These are phyloP conservation scores for Myrmaecium sp. DNA, from an alignment of 2,329 filamentous ascomycete genomes.

Conservation along the genomic window DNA sequence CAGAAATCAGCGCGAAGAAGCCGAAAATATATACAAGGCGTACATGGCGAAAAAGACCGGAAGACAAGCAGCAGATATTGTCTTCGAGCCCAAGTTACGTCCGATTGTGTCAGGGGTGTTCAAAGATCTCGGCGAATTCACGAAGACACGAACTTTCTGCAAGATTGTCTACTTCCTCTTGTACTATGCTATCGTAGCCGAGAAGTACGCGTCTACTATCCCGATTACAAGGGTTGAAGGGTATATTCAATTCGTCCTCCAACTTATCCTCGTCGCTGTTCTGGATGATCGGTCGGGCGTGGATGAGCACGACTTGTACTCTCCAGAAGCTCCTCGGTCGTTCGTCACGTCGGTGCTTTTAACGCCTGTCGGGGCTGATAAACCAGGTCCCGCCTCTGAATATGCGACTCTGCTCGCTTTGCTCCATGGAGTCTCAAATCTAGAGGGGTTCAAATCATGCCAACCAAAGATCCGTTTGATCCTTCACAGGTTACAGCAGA, in stretches of 20 bases:
- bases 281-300: slow-evolving; percentile 55
- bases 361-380: slow-evolving; percentile 19
- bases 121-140: slow-evolving; percentile 59
- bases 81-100: slow-evolving; percentile 75
- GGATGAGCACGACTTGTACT: slow-evolving; percentile 20
- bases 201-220: slow-evolving; percentile 53
- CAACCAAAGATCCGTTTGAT: slow-evolving; percentile 74
- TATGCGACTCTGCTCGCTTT: slow-evolving; percentile 33
- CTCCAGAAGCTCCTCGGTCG: slow-evolving; percentile 35
- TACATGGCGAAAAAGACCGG: slow-evolving; percentile 79
- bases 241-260: slow-evolving; percentile 79
- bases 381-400: no score
- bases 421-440: slow-evolving; percentile 37
- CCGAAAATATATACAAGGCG: slow-evolving; percentile 74
- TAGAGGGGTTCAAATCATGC: slow-evolving; percentile 64
- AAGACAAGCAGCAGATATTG: slow-evolving; percentile 63
- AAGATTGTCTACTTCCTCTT: slow-evolving; percentile 83
- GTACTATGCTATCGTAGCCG: slow-evolving; percentile 58
- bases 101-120: slow-evolving; percentile 66
- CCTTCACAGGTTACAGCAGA: slow-evolving; percentile 70
- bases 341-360: slow-evolving; percentile 52
- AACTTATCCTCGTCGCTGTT: slow-evolving; percentile 72
- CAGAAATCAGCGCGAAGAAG: slow-evolving; percentile 92
- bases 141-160: slow-evolving; percentile 67
- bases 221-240: slow-evolving; percentile 73